Evolutionary conservation across 768 basidiomycete genomes (phyloP), one percentile per base, ranked within the genome.

Genomic region (Dacryopinax spathularia): DNA sequence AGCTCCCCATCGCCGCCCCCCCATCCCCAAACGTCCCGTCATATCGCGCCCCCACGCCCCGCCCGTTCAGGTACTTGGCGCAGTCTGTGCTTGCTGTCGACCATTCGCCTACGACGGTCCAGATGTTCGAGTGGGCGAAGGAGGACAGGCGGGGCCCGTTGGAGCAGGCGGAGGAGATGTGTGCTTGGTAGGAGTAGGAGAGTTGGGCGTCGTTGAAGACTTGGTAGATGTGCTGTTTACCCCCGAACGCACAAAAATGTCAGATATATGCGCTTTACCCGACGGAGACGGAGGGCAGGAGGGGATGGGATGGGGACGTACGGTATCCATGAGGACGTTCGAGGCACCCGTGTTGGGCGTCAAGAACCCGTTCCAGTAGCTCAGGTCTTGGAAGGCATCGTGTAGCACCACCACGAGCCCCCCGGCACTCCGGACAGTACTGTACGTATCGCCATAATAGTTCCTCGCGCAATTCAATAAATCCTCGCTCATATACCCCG

Each of bases 81-180:
- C 89, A 91, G 71, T 89, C 90, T 6, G 82, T 91, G 9, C 79
- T 73, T 0, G 87, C 84, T 20, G 79, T 83, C 16, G 87, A 84
- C 85, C 89, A 96, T 75, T 96, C 92, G 39, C 92, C 91, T 25
- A 92, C 9, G 82, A 90, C 10, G 78, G 73, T 0, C 87, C 84
- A 25, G 79, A 82, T 16, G 87, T 56, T 56, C 29, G 22, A 31
- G 25, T 56, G 25, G 10, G 48, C 48, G 48, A 15, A 56, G 48
- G 48, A 56, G 29, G 13, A 3, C 25, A 56, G 48, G 25, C 48
- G 48, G 25, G 13, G 73, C 12, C 74, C 77, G 37, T 75, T 72
- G 60, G 66, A 66, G 69, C 89, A 91, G 2, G 85, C 87, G 1
- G 78, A 70, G 56, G 73, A 66, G 39, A 90, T 87, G 68, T 89